Base-by-base conservation (phyloP, 2,329 filamentous ascomycete genomes). In the Rachicladosporium sp. region DNA sequence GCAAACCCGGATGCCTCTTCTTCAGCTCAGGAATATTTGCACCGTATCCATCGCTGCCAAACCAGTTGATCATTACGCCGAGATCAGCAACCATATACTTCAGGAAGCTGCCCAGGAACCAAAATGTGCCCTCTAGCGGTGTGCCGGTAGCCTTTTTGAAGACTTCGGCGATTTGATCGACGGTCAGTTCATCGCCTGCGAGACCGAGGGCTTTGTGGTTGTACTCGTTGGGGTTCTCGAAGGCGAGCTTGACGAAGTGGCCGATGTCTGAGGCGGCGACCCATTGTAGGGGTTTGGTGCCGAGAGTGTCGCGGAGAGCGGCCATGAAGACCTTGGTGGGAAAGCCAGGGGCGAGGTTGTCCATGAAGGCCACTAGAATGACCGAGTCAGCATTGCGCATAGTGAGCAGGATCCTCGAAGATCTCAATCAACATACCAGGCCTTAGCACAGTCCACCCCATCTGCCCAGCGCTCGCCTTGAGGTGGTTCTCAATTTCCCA, bases 371-470 rank as follows among this genome's bases (percentile, higher is more conserved):
- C 2, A 73, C 70, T 0, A 75, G 15, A 19, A 19, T 19, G 15
- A 19, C 15, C 15, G 15, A 19, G 15, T 19, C 15, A 19, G 15
- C 15, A 19, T 19, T 19, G 15, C 15, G 15, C 15, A 19, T 19
- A 19, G 15, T 19, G 15, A 19, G 15, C 15, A 19, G 15, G 15
- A 19, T 19, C 15, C 15, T 19, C 15, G 15, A 19, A 19, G 15
- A 19, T 19, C 15, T 19, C 15, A 19, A 19, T 19, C 15, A 19
- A 19, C 42, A 31, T 42, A 44, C 42, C 42, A 33, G 42, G 42
- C 10, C 76, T 67, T 3, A 80, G 56, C 21, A 80, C 71, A 0
- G 73, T 78, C 72, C 74, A 80, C 9, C 58, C 57, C 75, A 80
- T 79, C 0, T 50, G 54, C 1, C 63, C 62, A 2, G 63, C 50